Evolutionary conservation across 257 asterid genomes (phyloP).

Genomic region (Fraxinus pennsylvanica): DNA sequence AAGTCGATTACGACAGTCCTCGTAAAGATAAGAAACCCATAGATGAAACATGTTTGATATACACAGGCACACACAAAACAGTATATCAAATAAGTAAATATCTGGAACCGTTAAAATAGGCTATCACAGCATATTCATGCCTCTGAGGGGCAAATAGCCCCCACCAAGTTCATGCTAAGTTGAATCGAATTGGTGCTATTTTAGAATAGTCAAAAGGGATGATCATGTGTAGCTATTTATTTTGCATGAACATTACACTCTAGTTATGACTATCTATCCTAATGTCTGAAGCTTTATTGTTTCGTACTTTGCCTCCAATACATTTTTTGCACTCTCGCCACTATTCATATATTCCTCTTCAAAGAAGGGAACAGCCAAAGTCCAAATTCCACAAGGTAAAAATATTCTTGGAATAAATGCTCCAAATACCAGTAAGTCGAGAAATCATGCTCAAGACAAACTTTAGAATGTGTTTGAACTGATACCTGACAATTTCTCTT

Average conservation of each 20-base stretch:
- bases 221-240: background rate
- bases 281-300: background rate
- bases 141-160: background rate
- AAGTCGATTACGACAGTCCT: background rate
- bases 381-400: background rate
- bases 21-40: background rate
- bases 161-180: background rate
- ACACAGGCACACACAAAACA: background rate
- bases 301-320: background rate
- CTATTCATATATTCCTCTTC: background rate
- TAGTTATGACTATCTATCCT: background rate
- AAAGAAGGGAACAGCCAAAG: background rate
- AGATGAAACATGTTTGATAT: background rate
- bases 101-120: background rate
- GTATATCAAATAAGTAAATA: background rate
- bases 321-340: background rate
- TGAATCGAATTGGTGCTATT: background rate
- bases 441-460: slow-evolving; percentile 2
- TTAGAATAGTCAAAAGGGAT: background rate
- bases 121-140: background rate
- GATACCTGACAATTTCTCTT: slow-evolving; percentile 60
- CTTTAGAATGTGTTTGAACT: background rate
- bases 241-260: background rate
- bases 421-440: background rate
- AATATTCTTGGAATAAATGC: background rate